phyloP scores from a whole-genome alignment of 306 rosid genomes.

The Corylus heterophylla region DNA sequence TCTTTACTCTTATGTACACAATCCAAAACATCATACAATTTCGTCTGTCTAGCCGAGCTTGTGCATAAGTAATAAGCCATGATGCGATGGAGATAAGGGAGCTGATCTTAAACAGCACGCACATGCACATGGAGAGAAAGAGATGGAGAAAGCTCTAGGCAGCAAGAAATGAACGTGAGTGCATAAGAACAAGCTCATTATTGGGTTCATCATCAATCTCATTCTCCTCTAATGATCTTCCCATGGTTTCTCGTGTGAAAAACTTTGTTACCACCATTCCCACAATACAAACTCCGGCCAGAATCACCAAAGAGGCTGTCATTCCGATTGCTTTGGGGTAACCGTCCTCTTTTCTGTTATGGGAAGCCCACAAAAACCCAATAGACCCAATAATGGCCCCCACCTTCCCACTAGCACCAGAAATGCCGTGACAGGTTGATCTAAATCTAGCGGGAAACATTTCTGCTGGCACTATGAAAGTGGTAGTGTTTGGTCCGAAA shows the following conservation, averaged over 20 bases:
- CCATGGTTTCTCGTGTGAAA: constrained; percentile 63
- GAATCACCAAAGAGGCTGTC: constrained; percentile 37
- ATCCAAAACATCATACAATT: neutral
- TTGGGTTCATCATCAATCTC: constrained; percentile 37
- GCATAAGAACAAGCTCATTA: constrained; percentile 11
- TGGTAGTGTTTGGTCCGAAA: constrained; percentile 90
- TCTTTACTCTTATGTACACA: neutral
- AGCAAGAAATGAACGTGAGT: neutral
- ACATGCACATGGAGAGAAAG: neutral
- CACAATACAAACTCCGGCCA: constrained; percentile 57
- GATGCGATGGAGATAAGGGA: neutral
- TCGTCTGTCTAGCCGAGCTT: neutral
- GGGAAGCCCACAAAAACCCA: constrained; percentile 32
- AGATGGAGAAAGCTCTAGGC: neutral
- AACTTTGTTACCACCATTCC: constrained; percentile 64
- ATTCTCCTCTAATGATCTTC: constrained; percentile 72
- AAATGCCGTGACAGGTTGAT: constrained; percentile 59
- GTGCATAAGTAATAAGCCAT: too few relatives aligned
- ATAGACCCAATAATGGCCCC: constrained; percentile 77
- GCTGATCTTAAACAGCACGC: neutral
- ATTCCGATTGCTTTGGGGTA: constrained; percentile 41
- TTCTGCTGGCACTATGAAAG: constrained; percentile 76
- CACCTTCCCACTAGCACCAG: constrained; percentile 47
- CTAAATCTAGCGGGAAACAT: constrained; percentile 79
- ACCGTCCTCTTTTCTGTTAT: neutral